phyloP scores from a whole-genome alignment of 2,329 filamentous ascomycete species.

The Stagonosporopsis chrysanthemi region DNA sequence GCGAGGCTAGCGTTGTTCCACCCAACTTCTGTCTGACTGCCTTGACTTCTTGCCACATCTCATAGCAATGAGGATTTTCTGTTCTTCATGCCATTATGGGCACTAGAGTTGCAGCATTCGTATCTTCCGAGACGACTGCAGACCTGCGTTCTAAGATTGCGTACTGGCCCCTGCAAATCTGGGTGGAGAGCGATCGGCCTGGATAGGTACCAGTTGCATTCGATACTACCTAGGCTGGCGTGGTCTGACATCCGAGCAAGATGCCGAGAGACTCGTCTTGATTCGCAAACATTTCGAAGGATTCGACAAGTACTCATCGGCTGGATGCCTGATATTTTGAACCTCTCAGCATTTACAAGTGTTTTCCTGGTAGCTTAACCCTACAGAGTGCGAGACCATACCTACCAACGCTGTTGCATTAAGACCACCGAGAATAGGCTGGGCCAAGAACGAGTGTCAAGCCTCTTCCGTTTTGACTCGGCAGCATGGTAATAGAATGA shows the following conservation, averaged over 20 bases:
- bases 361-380: neutral
- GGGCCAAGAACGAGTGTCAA: neutral
- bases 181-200: conserved; percentile 1
- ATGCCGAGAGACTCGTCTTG: neutral
- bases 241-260: neutral
- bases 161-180: neutral
- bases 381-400: neutral
- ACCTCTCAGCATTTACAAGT: neutral
- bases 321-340: neutral
- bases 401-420: neutral
- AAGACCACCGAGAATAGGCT: neutral
- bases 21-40: neutral
- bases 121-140: neutral
- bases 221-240: neutral
- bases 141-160: neutral
- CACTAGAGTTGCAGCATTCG: neutral
- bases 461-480: neutral
- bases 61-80: neutral
- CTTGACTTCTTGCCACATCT: neutral
- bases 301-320: neutral
- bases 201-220: neutral
- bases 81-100: too few species aligned
- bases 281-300: neutral
- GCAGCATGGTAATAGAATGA: neutral
- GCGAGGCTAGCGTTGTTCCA: conserved; percentile 7